A percentile compares a stretch with the other conserved stretches of the same genome.
phyloP scores from a whole-genome alignment of 495 filamentous ascomycete species.

The Amphirosellinia nigrospora region DNA sequence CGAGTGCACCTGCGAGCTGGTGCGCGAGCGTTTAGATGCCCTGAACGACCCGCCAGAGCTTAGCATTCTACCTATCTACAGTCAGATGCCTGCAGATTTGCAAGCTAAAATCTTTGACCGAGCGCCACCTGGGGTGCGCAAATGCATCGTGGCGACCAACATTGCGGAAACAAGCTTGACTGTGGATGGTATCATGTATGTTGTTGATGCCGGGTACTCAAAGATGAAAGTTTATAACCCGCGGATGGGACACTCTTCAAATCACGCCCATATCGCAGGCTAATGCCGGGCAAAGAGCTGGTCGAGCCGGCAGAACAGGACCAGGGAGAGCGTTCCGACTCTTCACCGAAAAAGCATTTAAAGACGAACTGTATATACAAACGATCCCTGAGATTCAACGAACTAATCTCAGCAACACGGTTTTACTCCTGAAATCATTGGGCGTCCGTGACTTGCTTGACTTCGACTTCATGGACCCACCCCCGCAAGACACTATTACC shows the following conservation, averaged over 20 bases:
- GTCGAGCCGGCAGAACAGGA: constrained; percentile 91
- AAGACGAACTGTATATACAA: constrained; percentile 95
- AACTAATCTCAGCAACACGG: constrained; percentile 93
- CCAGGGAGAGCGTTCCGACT: constrained; percentile 95
- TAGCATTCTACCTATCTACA: constrained; percentile 96
- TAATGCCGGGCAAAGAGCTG: constrained; percentile 91
- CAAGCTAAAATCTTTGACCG: constrained; percentile 98
- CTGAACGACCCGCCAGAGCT: constrained; percentile 95
- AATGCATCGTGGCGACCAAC: constrained; percentile 98
- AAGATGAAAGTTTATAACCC: constrained; percentile 99
- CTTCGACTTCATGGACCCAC: constrained; percentile 99
- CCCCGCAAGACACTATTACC: constrained; percentile 96
- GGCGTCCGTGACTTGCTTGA: constrained; percentile 94
- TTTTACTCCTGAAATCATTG: constrained; percentile 90
- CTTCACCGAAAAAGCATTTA: constrained; percentile 93
- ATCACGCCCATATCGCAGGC: constrained; percentile 98
- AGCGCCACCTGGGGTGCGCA: constrained; percentile 87
- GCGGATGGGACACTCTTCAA: constrained; percentile 95
- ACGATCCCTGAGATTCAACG: constrained; percentile 98
- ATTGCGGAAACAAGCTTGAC: constrained; percentile 98
- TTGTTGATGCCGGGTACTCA: constrained; percentile 93
- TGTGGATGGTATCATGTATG: constrained; percentile 99
- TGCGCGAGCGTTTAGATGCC: constrained; percentile 86
- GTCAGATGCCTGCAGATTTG: constrained; percentile 97
- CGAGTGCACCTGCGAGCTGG: constrained; percentile 91